Evolutionary conservation across 106 monocot genomes (phyloP), one percentile per base, ranked within the genome.

Genomic region (Dendrobium nobile): DNA sequence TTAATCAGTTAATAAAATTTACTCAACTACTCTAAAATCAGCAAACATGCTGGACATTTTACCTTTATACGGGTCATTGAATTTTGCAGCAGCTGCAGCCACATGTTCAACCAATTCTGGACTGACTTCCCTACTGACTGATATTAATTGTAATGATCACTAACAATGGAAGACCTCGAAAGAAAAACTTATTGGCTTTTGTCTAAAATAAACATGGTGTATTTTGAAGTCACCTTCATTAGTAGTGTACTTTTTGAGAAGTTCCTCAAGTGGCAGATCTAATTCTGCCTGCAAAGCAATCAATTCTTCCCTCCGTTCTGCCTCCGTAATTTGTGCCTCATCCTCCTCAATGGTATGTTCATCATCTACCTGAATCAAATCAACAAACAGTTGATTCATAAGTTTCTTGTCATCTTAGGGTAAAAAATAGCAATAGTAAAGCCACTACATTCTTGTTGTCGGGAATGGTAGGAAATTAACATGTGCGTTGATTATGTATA

Each of bases 261-360:
- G 83, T 40, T 89, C 92, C 72, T 95, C 95, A 76, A 99, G 82
- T 68, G 98, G 95, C 58, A 95, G 75, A 85, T 99, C 88, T 85
- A 86, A 85, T 86, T 99, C 98, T 82, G 89, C 89, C 81, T 91
- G 81, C 87, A 99, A 90, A 67, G 91, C 92, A 76, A 81, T 80
- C 75, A 95, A 79, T 75, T 99, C 98, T 59, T 94, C 95, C 75
- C 77, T 89, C 47, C 91, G 80, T 76, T 99, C 92, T 56, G 77
- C 89, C 75, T 95, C 92, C 13, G 92, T 93, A 75, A 99, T 91
- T 64, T 88, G 89, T 78, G 85, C 91, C 88, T 99, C 98, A 88
- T 93, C 95, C 73, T 88, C 91, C 74, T 95, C 95, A 48, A 95
- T 85, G 19, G 98, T 99, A 42, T 82, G 87, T 79, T 99, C 98